Conservation (phyloP, 768 basidiomycete genomes). For the Galerina marginata region DNA sequence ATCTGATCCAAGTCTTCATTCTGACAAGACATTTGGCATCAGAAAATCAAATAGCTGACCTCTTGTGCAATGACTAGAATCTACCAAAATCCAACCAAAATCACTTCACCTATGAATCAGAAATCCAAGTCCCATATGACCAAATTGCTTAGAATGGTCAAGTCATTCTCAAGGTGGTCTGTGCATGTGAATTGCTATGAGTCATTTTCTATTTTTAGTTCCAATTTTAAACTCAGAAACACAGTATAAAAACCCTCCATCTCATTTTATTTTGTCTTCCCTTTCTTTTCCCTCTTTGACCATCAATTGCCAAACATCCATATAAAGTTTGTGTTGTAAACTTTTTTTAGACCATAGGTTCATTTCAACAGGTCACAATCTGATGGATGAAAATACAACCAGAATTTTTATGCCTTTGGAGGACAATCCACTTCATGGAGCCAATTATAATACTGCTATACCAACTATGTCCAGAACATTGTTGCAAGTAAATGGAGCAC, state of each 20-base stretch:
- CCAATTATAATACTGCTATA: too few species aligned
- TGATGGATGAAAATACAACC: too few species aligned
- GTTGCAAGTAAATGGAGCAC: too few species aligned
- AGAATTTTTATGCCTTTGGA: too few species aligned
- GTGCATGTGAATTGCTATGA: not conserved
- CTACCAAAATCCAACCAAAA: not conserved
- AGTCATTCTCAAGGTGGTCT: constrained; percentile 6
- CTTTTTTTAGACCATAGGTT: too few species aligned
- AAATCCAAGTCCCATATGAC: constrained; percentile 1
- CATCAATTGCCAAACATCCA: not conserved
- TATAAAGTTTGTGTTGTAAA: not conserved
- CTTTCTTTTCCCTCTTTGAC: not conserved
- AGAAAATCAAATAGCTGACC: too few species aligned
- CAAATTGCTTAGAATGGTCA: not conserved
- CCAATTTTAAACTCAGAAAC: not conserved
- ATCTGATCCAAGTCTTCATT: too few species aligned
- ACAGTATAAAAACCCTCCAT: not conserved
- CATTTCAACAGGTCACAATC: too few species aligned
- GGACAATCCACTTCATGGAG: too few species aligned
- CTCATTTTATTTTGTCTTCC: not conserved
- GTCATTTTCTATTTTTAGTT: not conserved
- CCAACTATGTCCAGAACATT: too few species aligned
- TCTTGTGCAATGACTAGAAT: not conserved
- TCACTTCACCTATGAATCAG: not conserved
- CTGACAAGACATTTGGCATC: too few species aligned